Evolutionary conservation across 139 green algal species (phyloP), one percentile per base, ranked within the genome.

Genomic region (Tetradesmus obliquus): DNA sequence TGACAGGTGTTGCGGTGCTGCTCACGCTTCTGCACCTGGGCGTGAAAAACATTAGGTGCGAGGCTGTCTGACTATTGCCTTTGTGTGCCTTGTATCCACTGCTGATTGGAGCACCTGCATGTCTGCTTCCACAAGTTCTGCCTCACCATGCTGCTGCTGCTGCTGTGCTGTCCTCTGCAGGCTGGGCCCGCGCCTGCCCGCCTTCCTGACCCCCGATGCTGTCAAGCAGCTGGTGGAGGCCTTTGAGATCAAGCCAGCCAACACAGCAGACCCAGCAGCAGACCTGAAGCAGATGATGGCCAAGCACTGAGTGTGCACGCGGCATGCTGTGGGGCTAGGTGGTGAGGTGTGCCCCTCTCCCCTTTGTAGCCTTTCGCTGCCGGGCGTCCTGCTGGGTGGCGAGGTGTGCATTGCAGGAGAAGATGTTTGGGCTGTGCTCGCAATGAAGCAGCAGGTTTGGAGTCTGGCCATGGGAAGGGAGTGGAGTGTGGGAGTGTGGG

Each of bases 141-240:
- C 32, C 32, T 45, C 32, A 45, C 32, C 32, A 17, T 76, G 66
- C 66, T 76, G 66, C 66, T 17, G 13, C 0, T 45, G 32, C 32
- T 45, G 32, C 32, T 45, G 32, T 45, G 0, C 32, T 45, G 32
- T 45, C 32, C 13, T 1, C 1, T 17, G 20, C 90, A 92, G 92
- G 22, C 93, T 97, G 51, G 96, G 96, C 4, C 96, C 96, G 20
- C 79, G 80, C 24, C 88, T 97, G 91, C 96, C 96, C 7, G 96
- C 96, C 53, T 98, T 98, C 92, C 87, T 98, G 13, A 98, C 96
- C 3, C 93, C 94, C 0, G 96, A 97, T 32, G 94, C 96, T 2
- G 89, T 97, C 3, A 10, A 91, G 79, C 54, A 95, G 89, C 88
- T 98, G 53, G 94, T 97, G 45, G 93, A 97, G 4, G 95, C 92